Evolutionary conservation across 1,284 basidiomycete species (phyloP), one percentile per base, ranked within the genome.

Genomic region (Ceratorhiza oryzae-sativae): DNA sequence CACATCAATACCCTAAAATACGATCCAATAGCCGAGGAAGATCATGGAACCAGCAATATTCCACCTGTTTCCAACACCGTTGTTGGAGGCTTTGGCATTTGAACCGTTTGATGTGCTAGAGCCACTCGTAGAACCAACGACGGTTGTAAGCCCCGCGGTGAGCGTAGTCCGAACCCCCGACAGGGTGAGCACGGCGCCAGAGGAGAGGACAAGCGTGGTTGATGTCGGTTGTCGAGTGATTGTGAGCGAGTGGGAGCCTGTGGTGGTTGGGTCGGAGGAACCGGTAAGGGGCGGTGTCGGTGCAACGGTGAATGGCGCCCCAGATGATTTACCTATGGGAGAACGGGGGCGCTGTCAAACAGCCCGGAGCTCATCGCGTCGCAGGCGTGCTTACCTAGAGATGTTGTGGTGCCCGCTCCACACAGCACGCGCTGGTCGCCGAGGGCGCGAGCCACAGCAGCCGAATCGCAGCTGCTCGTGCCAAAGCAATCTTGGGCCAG

Each of bases 141-240:
- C 25, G 13, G 30, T 51, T 3, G 63, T 68, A 27, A 68, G 41
- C n/a, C 51, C 62, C 4, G 62, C 46, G 1, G 48, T 34, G 23
- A 65, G 18, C 2, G 46, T 65, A 10, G 46, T 65, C 10, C 42
- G n/a, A 6, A 39, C n/a, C 23, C 62, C 62, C 15, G 62, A 65
- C 3, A 65, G 3, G 8, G 62, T 65, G 18, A 65, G n/a, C 3
- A 65, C 46, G 8, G 62, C 62, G 30, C 62, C 62, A 5, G 62
- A 65, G 8, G 62, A 49, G 6, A 65, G 34, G 4, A 65, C 30
- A 2, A 53, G 15, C 15, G 46, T 49, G 25, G 30, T 49, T 18
- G 48, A 42, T 15, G 59, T 25, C 12, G 49, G 23, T 18, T 51
- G 49, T 25, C 49, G 49, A 10, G 12, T 51, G 23, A 25, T 27